Evolutionary conservation across 1,139 yeast genomes (phyloP).

Genomic region (Meyerozyma guilliermondii): DNA sequence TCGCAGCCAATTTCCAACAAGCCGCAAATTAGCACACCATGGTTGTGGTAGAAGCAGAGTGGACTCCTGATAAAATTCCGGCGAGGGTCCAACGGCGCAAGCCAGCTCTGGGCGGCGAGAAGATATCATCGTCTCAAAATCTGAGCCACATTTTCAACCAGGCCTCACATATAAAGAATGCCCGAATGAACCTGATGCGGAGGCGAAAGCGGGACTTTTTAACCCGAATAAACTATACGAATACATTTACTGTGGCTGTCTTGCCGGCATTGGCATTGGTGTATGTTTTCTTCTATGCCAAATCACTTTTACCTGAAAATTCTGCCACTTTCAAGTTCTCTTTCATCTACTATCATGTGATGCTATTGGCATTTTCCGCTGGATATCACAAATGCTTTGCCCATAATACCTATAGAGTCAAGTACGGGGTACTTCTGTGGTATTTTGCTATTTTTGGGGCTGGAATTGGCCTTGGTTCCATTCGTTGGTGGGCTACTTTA

Average conservation of each 20-base stretch:
- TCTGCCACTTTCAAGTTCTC: slow-evolving; percentile 26
- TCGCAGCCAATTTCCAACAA: neutral
- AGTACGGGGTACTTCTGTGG: slow-evolving; percentile 29
- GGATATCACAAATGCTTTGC: slow-evolving; percentile 68
- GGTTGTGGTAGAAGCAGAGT: neutral
- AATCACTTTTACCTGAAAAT: slow-evolving; percentile 15
- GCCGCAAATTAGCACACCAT: neutral
- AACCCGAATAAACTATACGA: slow-evolving; percentile 27
- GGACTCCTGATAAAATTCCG: slow-evolving; percentile 1
- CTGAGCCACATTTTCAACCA: slow-evolving; percentile 15
- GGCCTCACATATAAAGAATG: slow-evolving; percentile 19
- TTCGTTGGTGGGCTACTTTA: slow-evolving; percentile 57
- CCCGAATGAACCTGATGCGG: slow-evolving; percentile 20
- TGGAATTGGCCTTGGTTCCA: slow-evolving; percentile 59
- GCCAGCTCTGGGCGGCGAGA: slow-evolving; percentile 7
- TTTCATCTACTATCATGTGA: slow-evolving; percentile 31
- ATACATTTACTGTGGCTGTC: slow-evolving; percentile 28
- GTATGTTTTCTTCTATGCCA: slow-evolving; percentile 15
- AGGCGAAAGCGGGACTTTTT: slow-evolving; percentile 30
- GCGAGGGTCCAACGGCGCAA: slow-evolving; percentile 18
- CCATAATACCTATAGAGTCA: slow-evolving; percentile 49
- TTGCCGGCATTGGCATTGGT: slow-evolving; percentile 24
- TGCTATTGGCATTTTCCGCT: slow-evolving; percentile 40
- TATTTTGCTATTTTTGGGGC: slow-evolving; percentile 51
- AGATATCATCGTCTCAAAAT: neutral